Percentiles rank a stretch among this genome's conserved stretches.
Evolutionary conservation across 2,329 filamentous ascomycete species (phyloP).

Genomic region (Lasiodiplodia theobromae): DNA sequence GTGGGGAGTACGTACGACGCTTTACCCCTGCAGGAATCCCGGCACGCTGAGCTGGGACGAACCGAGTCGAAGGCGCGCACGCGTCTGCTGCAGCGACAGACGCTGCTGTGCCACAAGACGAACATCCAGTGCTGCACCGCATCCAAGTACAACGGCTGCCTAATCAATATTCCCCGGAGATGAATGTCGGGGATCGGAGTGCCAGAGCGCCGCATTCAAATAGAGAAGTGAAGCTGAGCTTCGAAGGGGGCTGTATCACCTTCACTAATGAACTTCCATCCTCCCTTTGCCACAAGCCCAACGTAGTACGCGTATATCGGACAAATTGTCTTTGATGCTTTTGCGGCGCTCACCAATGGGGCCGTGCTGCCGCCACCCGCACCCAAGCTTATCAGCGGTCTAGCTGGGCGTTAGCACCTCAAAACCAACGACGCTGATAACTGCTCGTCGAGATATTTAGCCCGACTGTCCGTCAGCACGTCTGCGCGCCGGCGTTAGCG

Average conservation of each 20-base stretch:
- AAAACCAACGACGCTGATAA: not conserved
- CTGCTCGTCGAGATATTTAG: not conserved
- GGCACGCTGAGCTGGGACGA: not conserved
- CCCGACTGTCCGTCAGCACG: not conserved
- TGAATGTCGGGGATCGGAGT: not conserved
- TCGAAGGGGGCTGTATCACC: no score
- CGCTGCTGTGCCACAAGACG: not conserved
- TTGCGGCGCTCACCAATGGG: not conserved
- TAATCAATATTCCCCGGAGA: not conserved
- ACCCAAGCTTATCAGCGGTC: not conserved
- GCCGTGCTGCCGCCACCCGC: not conserved
- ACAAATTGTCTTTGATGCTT: not conserved
- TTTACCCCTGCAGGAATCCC: slow-evolving; percentile 8
- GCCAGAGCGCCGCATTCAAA: no score
- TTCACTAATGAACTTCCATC: no score
- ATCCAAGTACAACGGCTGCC: not conserved
- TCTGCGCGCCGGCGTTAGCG: not conserved
- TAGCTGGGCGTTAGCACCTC: not conserved
- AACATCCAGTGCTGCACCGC: not conserved
- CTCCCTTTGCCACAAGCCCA: not conserved
- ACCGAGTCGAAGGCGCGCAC: not conserved
- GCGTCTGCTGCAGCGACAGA: not conserved
- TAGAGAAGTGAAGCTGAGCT: no score
- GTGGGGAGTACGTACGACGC: not conserved
- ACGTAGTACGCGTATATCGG: not conserved